A percentile compares a stretch with the other conserved stretches of the same genome.
Conservation (phyloP, 371 early-diverging fungal genomes). For the Smittium culicis region DNA sequence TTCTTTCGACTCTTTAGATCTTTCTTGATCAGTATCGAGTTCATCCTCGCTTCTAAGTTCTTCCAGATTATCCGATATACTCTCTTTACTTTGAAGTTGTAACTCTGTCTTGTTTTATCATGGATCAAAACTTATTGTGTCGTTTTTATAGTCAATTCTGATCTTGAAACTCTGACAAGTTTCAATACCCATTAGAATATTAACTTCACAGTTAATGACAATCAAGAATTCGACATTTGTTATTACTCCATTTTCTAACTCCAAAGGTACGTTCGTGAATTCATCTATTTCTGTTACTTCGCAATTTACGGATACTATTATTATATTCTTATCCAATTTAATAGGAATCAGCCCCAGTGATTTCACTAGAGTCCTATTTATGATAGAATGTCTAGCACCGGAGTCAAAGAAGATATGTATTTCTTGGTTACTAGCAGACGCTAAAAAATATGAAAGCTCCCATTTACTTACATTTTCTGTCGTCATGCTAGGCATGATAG, state of each 20-base stretch:
- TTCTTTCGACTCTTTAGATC: no score
- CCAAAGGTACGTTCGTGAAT: not conserved
- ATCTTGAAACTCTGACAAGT: not conserved
- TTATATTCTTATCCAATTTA: not conserved
- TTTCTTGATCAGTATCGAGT: not conserved
- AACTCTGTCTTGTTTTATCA: not conserved
- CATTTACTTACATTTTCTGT: no score
- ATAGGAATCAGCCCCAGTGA: not conserved
- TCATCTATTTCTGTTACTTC: not conserved
- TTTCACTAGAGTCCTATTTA: not conserved
- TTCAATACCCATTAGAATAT: not conserved
- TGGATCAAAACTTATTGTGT: not conserved
- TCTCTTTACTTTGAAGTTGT: not conserved
- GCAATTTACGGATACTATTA: not conserved
- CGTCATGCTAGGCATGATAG: no score
- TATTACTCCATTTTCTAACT: not conserved
- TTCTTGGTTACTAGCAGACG: not conserved
- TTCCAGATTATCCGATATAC: not conserved
- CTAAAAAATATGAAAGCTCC: not conserved
- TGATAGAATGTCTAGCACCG: not conserved
- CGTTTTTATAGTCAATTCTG: not conserved
- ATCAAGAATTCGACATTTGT: not conserved
- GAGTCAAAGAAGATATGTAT: not conserved
- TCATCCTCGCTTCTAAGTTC: not conserved
- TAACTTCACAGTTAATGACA: not conserved